Conservation (phyloP, 176 grass and related monocot genomes). For the Cymbopogon citratus region DNA sequence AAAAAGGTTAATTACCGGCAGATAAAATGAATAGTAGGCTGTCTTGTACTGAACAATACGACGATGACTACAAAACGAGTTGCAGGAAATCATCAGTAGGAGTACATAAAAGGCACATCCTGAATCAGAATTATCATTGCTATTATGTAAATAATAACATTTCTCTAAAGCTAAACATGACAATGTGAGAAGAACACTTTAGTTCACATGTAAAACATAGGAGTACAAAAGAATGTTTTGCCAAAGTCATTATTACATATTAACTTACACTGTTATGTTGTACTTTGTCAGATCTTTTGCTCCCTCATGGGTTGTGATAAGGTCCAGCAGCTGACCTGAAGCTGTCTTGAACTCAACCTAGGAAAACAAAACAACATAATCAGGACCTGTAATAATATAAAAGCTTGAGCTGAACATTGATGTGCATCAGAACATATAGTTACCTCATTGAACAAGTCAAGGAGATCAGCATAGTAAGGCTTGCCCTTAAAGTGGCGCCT, state of each 20-base stretch:
- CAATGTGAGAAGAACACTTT: neutral
- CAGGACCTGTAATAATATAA: conserved; percentile 7
- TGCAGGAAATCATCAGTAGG: neutral
- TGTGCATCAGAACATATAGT: neutral
- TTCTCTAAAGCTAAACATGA: neutral
- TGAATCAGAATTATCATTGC: neutral
- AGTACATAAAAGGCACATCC: neutral
- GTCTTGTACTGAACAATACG: conserved; percentile 97
- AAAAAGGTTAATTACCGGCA: conserved; percentile 59
- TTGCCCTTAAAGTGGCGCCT: conserved; percentile 67
- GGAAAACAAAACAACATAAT: conserved; percentile 18
- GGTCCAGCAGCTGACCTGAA: conserved; percentile 93
- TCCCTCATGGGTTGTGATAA: conserved; percentile 89
- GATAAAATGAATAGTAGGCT: conserved; percentile 97
- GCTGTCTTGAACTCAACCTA: conserved; percentile 96
- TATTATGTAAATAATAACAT: neutral
- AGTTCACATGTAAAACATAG: neutral
- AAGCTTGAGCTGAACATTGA: neutral
- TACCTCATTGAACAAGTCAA: conserved; percentile 97
- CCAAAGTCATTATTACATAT: neutral
- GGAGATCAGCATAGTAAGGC: conserved; percentile 90
- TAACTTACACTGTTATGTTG: conserved; percentile 62
- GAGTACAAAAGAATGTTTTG: neutral
- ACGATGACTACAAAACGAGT: conserved; percentile 51
- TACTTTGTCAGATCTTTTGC: conserved; percentile 87